Evolutionary conservation across 2,329 filamentous ascomycete genomes (phyloP), one percentile per base, ranked within the genome.

Genomic region (Calonectria montana): DNA sequence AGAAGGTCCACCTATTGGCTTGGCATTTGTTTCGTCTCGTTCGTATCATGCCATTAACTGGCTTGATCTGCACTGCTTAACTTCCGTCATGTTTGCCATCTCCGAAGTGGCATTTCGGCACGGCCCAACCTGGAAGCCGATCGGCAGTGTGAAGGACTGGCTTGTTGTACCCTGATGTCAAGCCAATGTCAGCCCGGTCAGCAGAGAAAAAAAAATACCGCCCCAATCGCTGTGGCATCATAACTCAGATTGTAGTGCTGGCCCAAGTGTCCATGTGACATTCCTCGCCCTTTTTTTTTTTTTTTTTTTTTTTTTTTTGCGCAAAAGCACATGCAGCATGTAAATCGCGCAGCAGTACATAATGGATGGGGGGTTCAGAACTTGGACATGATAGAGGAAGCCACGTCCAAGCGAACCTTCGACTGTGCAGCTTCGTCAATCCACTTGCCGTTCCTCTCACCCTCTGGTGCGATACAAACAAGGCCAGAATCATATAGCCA

Each of bases 291-390:
- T 55, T 41, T 37, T 47, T 21, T 25, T n/a, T 55, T 64, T 47
- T 21, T 25, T n/a, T 55, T 64, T 41, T 35, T 48, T 27, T 25
- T 39, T 31, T 21, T 47, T 21, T n/a, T 41, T 39, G 31, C 53
- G 57, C 15, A 41, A 48, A 47, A 48, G 50, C 50, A 18, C 31
- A 47, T 69, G 65, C 65, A 65, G 69, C 65, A 37, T 37, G 65
- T 69, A 69, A 72, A 72, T 72, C 70, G 61, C 70, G 70, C 70
- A 72, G 55, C 53, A 37, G 13, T 55, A 45, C 31, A 35, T 35
- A 9, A 41, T 61, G 31, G 45, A 57, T 59, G 41, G 41, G 55
- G 39, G 31, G 25, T 64, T 64, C 41, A 23, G 29, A n/a, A 65
- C 48, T 64, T 43, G 27, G 41, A 64, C 27, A 35, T 43, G 15